phyloP scores from a whole-genome alignment of 2,329 filamentous ascomycete species.

The Arthrobotrys musiformis region DNA sequence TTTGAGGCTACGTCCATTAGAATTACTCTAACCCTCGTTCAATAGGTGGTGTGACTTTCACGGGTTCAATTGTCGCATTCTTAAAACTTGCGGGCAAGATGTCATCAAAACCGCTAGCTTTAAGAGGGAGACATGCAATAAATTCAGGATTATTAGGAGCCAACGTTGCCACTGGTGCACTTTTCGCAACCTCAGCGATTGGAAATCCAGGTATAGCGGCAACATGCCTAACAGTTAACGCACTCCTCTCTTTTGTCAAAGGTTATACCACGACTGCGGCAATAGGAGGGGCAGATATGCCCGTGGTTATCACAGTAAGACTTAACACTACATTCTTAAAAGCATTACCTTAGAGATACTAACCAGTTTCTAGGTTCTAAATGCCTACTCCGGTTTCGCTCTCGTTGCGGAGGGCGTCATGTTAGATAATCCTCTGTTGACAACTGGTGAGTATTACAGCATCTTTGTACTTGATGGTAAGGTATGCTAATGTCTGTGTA shows the following conservation, averaged over 20 bases:
- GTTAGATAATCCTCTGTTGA: slow-evolving; percentile 86
- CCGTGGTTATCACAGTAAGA: slow-evolving; percentile 60
- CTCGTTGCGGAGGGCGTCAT: slow-evolving; percentile 91
- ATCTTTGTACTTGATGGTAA: background rate
- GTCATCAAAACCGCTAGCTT: slow-evolving; percentile 77
- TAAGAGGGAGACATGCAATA: slow-evolving; percentile 79
- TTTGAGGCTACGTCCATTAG: background rate
- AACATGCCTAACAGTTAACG: slow-evolving; percentile 79
- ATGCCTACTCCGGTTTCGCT: slow-evolving; percentile 90
- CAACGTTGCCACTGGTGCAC: slow-evolving; percentile 83
- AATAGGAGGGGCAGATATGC: slow-evolving; percentile 95
- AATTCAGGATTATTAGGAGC: slow-evolving; percentile 79
- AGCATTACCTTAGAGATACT: no score
- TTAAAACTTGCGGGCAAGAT: slow-evolving; percentile 85
- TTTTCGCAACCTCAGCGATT: slow-evolving; percentile 83
- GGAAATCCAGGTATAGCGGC: slow-evolving; percentile 80
- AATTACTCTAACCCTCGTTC: background rate
- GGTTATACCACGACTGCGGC: slow-evolving; percentile 88
- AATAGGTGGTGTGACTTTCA: slow-evolving; percentile 82
- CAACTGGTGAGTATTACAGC: slow-evolving; percentile 66
- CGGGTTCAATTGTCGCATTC: slow-evolving; percentile 88
- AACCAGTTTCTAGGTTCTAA: slow-evolving; percentile 70
- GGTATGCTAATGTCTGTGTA: background rate
- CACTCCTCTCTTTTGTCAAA: slow-evolving; percentile 81
- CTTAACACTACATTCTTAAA: slow-evolving; percentile 70